phyloP scores from a whole-genome alignment of 805 yeast species.

The Metschnikowia cubensis region DNA sequence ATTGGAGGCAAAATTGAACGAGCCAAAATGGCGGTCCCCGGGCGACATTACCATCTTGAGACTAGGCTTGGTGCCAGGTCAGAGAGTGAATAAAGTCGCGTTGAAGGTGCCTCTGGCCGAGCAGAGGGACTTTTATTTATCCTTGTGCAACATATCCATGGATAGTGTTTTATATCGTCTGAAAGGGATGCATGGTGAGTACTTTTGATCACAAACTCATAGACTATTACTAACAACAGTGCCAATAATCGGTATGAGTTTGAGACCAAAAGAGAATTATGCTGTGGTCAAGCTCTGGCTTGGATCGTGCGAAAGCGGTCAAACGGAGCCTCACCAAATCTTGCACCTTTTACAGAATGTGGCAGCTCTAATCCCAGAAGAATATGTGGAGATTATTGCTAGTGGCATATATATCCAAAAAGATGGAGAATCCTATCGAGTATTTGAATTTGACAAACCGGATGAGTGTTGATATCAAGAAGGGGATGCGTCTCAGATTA shows the following conservation, averaged over 20 bases:
- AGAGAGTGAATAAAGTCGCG: constrained; percentile 6
- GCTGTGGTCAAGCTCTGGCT: constrained; percentile 12
- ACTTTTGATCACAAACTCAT: not conserved
- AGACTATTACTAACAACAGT: constrained; percentile 8
- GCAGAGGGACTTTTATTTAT: constrained; percentile 2
- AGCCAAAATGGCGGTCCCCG: not conserved
- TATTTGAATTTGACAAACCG: not conserved
- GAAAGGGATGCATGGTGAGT: constrained; percentile 3
- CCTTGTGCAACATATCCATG: constrained; percentile 3
- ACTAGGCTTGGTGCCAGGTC: constrained; percentile 6
- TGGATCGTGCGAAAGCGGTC: constrained; percentile 2
- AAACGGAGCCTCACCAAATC: not conserved
- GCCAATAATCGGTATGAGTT: constrained; percentile 11
- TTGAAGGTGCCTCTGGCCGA: constrained; percentile 2
- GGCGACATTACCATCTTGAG: not conserved
- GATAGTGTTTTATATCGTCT: not conserved
- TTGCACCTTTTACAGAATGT: constrained; percentile 1
- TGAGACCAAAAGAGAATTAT: constrained; percentile 2
- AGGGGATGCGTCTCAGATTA: not conserved
- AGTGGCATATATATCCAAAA: not conserved
- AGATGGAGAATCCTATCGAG: not conserved
- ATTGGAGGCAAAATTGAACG: not conserved
- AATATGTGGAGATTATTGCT: not conserved
- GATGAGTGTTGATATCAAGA: not conserved
- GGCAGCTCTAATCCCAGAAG: not conserved